Percentiles rank a stretch among this genome's conserved stretches.
phyloP scores from a whole-genome alignment of 108 stramenopile genomes.

The Halocafeteria seosinensis region DNA sequence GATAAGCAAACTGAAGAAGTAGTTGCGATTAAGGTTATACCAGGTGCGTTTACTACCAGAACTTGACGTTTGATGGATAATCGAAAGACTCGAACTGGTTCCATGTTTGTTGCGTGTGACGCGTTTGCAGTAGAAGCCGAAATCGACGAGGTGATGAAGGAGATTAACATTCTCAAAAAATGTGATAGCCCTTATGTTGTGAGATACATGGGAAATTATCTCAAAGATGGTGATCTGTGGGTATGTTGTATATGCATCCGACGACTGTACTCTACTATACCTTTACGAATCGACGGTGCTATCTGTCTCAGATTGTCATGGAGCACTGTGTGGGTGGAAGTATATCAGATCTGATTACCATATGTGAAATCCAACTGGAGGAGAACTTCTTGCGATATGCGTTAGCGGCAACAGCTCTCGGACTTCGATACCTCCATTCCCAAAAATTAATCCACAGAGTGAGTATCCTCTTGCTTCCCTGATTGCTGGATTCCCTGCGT shows the following conservation, averaged over 20 bases:
- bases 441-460: slow-evolving; percentile 69
- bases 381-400: slow-evolving; percentile 58
- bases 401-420: slow-evolving; percentile 59
- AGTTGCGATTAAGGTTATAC: slow-evolving; percentile 76
- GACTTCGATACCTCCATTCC: slow-evolving; percentile 69
- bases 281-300: slow-evolving; percentile 12
- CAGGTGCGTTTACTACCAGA: slow-evolving; percentile 23
- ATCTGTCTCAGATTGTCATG: slow-evolving; percentile 80
- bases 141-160: slow-evolving; percentile 62
- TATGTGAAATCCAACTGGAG: slow-evolving; percentile 32
- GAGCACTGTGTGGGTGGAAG: slow-evolving; percentile 72
- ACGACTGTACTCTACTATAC: no score
- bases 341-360: slow-evolving; percentile 60
- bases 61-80: background rate
- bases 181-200: slow-evolving; percentile 69
- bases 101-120: no score
- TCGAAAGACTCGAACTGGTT: slow-evolving; percentile 10
- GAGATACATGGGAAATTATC: slow-evolving; percentile 64
- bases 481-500: no score
- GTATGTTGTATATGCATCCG: no score
- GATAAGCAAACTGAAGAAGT: slow-evolving; percentile 53
- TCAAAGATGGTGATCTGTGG: slow-evolving; percentile 13
- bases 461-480: no score
- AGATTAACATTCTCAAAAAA: slow-evolving; percentile 64
- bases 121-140: slow-evolving; percentile 24